Base-by-base conservation (phyloP, 371 early-diverging fungal species). In the Syncephalis plumigaleata region DNA sequence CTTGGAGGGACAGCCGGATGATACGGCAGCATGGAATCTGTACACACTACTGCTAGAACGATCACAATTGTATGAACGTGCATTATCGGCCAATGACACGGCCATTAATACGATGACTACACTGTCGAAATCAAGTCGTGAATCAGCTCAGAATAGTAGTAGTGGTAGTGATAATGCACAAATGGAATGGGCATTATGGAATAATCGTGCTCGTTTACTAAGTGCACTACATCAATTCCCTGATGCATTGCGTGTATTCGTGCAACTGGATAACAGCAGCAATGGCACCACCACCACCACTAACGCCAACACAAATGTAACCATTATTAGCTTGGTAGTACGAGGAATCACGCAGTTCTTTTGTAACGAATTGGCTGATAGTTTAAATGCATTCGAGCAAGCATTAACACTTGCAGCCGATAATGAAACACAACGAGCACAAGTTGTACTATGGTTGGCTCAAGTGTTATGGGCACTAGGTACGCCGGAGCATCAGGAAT, bases 401-500 rank as follows among this genome's bases (percentile, higher is more conserved):
- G 84, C 85, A 2, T 58, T 85, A 53, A 61, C 59, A 44, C 66
- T 67, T 20, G 68, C 72, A 42, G 57, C 58, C 2, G 68, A 68
- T 45, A 51, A 55, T 46, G 61, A 63, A 18, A 39, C 55, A 47
- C 51, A 72, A 37, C 62, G 68, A 2, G 68, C 73, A 50, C 74
- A 79, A 49, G 79, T 85, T 0, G 64, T 73, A 16, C 70, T 87
- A 1, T 49, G 84, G 39, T 51, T 94, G 46, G 75, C 79, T 39
- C 86, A 90, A 58, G 90, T 89, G 0, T 61, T 91, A 26, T 91
- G 85, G 82, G 84, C 85, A 0, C 60, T 91, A 25, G 91, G 84
- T 27, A 74, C 79, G 3, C 71, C 70, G 20, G 81, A 87, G 51
- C 85, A 89, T 52, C 61, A 79, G 20, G 60, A 61, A 2, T 68